Base-by-base conservation (phyloP, 805 yeast species). In the Saccharomycopsis fibuligera region DNA sequence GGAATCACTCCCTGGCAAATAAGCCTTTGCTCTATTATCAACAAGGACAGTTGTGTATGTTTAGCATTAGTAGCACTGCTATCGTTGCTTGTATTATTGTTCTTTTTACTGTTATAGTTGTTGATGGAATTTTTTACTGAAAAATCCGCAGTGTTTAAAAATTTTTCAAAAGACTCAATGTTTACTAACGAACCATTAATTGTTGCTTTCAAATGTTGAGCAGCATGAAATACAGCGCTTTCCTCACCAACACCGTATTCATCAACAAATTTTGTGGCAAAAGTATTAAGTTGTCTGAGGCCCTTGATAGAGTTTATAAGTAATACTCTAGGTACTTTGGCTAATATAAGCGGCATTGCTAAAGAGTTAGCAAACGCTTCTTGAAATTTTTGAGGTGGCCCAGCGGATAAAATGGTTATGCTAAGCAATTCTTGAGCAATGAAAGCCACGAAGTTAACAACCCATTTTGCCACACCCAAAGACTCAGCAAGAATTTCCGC, bases 1-100 rank as follows among this genome's bases (percentile, higher is more conserved):
- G 55, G 53, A 19, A 52, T 41, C 31, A 29, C 31, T 14, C 53
- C 55, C 33, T 52, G 45, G 30, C 53, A 49, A 14, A 52, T 36
- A 2, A 52, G 37, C 37, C 33, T 31, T 21, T 52, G 50, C 40
- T 51, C 54, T n/a, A 51, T 39, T 17, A 33, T 35, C 14, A 36
- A 40, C 14, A 44, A 25, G 9, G 24, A 22, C 24, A 35, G n/a
- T 25, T 44, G 37, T 3, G 38, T 24, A n/a, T 25, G 12, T 35
- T 35, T 35, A 6, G 24, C 44, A 24, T 38, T 19, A 4, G 41
- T 23, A 17, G 3, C 21, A n/a, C n/a, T 31, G 27, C 39, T 40
- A 5, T 31, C 21, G 19, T 21, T 14, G 24, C 36, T 41, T 9
- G 12, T 17, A 14, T 41, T 30, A n/a, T 41, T 41, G 23, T 10